phyloP scores from a whole-genome alignment of 2,329 filamentous ascomycete species.

The Drechslera avenae region DNA sequence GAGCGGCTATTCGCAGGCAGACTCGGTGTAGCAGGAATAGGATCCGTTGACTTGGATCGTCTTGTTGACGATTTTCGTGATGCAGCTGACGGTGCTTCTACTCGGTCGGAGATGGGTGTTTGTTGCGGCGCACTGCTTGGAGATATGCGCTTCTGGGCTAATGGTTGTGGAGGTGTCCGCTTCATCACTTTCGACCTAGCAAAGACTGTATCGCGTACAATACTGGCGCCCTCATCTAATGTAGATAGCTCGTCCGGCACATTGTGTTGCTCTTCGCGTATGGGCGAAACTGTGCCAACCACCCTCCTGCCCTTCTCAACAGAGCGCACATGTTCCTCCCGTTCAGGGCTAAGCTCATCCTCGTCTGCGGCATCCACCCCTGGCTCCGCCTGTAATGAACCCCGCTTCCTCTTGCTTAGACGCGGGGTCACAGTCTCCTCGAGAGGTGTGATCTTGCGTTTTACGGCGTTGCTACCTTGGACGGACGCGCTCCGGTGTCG shows the following conservation, averaged over 20 bases:
- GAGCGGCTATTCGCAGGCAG: constrained; percentile 20
- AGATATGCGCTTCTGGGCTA: constrained; percentile 12
- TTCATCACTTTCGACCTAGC: constrained; percentile 14
- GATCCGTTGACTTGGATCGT: constrained; percentile 30
- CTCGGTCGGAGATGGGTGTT: constrained; percentile 13
- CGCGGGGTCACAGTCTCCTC: constrained; percentile 33
- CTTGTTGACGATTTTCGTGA: constrained; percentile 16
- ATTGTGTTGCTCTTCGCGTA: constrained; percentile 33
- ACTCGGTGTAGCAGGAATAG: constrained; percentile 32
- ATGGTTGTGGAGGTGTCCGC: constrained; percentile 17
- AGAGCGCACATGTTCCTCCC: constrained; percentile 30
- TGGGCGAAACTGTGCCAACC: constrained; percentile 29
- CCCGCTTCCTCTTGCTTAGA: constrained; percentile 44
- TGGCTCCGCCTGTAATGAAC: constrained; percentile 21
- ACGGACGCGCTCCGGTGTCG: constrained; percentile 39
- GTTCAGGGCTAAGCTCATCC: constrained; percentile 44
- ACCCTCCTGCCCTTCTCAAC: constrained; percentile 37
- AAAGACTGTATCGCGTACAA: constrained; percentile 18
- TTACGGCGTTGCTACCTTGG: constrained; percentile 28
- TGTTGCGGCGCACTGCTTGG: constrained; percentile 5
- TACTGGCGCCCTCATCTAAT: constrained; percentile 25
- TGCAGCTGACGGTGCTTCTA: constrained; percentile 12
- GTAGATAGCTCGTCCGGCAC: constrained; percentile 38
- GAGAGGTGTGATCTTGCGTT: constrained; percentile 23
- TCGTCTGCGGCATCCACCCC: constrained; percentile 29